A percentile compares a stretch with the other conserved stretches of the same genome.
Conservation (phyloP, 148 eudicot species). For the Camellia lanceoleosa region DNA sequence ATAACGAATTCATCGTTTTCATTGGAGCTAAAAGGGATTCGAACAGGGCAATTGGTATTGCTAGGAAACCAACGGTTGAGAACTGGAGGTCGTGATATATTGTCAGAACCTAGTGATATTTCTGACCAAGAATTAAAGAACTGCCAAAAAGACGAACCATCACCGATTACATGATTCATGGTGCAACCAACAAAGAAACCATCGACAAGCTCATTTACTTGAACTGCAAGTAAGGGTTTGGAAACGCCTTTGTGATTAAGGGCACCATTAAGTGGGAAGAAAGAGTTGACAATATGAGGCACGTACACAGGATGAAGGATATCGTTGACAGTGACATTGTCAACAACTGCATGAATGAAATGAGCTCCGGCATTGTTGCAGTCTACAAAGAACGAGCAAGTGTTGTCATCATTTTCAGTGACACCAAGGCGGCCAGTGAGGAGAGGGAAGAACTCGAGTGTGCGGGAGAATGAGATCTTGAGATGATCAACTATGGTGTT, state of each 20-base stretch:
- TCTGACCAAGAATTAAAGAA: constrained; percentile 38
- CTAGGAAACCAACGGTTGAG: constrained; percentile 22
- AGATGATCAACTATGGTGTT: constrained; percentile 20
- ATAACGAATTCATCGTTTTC: neutral
- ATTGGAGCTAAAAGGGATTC: neutral
- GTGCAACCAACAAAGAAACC: constrained; percentile 37
- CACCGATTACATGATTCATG: constrained; percentile 25
- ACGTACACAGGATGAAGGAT: constrained; percentile 20
- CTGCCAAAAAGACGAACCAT: constrained; percentile 39
- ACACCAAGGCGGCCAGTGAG: constrained; percentile 35
- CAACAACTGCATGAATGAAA: constrained; percentile 22
- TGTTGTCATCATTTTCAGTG: neutral
- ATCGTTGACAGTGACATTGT: neutral
- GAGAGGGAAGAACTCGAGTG: constrained; percentile 33
- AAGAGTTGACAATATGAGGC: constrained; percentile 29
- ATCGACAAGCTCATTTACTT: constrained; percentile 37
- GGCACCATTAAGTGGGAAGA: constrained; percentile 26
- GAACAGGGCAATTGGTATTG: neutral
- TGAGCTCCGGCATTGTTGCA: constrained; percentile 34
- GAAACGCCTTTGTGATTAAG: constrained; percentile 23
- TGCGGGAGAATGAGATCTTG: constrained; percentile 23
- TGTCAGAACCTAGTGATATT: constrained; percentile 13
- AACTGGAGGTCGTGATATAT: constrained; percentile 9
- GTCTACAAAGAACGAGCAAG: constrained; percentile 18
- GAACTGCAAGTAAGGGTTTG: constrained; percentile 34